Base-by-base conservation (phyloP, 177 flowering plant genomes). In the Vitis hybrid region DNA sequence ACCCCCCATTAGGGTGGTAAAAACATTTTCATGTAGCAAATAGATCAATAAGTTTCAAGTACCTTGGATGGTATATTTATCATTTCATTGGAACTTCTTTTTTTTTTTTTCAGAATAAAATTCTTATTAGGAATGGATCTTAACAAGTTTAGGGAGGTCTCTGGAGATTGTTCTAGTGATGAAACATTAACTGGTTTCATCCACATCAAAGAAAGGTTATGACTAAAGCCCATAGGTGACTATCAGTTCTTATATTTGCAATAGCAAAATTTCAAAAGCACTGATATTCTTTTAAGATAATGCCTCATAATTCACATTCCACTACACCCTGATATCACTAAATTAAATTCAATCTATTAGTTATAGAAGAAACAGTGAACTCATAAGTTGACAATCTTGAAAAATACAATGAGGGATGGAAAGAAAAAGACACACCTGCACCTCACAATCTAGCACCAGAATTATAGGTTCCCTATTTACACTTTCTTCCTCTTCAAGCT, bases 401-500 rank as follows among this genome's bases (percentile, higher is more conserved):
- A 27, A 27, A 51, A 2, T 30, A n/a, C 35, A 54, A 50, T 14
- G 6, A 21, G 12, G 12, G 3, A 48, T n/a, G 51, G 32, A 14
- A 24, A n/a, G 56, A 65, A 49, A 6, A 62, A 66, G 61, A 18
- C 18, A 10, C 60, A 95, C 98, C 94, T 93, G 98, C 60, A 93
- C 80, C 54, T 93, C 94, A 75, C 70, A 77, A 72, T 96, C 99
- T 67, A 87, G 76, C 70, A 93, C 97, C 67, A 96, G 72, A 64
- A 92, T 81, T 40, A 91, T 77, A 15, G 98, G 94, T 60, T 85
- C 89, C 72, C 88, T 81, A 3, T 62, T 66, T 14, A 67, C 21
- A 30, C 49, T 51, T 30, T 75, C 74, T 69, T 78, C 84, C 68
- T 62, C 72, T 64, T 81, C 84, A 71, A 85, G 76, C 50, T 77